Evolutionary conservation across 306 rosid species (phyloP).

Genomic region (Adenanthera pavonina): DNA sequence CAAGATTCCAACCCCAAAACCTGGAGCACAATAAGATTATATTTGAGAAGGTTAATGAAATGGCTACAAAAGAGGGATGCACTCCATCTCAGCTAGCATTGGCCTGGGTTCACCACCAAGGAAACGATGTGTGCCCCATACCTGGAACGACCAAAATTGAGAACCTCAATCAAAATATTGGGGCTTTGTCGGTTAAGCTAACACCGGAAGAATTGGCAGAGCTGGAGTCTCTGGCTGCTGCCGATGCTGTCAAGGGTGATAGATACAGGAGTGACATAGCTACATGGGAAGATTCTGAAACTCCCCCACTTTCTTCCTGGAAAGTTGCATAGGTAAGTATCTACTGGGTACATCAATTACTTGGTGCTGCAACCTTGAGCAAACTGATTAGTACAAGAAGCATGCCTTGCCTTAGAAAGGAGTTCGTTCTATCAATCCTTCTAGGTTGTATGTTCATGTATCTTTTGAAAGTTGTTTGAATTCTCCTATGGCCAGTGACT

Average conservation of each 20-base stretch:
- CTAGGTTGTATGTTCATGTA: not conserved
- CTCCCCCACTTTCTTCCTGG: constrained; percentile 73
- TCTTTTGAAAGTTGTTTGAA: not conserved
- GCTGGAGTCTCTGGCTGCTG: constrained; percentile 60
- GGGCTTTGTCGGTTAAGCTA: constrained; percentile 65
- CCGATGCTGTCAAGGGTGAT: constrained; percentile 55
- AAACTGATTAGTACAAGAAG: not conserved
- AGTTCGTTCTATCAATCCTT: not conserved
- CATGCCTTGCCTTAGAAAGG: not conserved
- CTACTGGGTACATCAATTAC: not conserved
- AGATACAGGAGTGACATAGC: not conserved
- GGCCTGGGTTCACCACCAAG: constrained; percentile 81
- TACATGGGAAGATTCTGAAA: constrained; percentile 60
- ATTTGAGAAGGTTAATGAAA: constrained; percentile 59
- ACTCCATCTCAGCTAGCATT: constrained; percentile 64
- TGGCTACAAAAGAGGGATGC: constrained; percentile 69
- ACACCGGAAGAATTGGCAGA: constrained; percentile 64
- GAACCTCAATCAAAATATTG: constrained; percentile 65
- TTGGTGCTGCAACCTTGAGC: not conserved
- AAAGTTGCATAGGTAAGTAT: constrained; percentile 31
- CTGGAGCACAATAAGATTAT: constrained; percentile 58
- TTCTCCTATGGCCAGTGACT: not conserved
- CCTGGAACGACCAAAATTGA: constrained; percentile 82
- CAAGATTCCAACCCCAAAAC: constrained; percentile 66
- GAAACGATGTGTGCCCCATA: constrained; percentile 27